Percentiles rank a stretch among this genome's conserved stretches.
These are phyloP conservation scores for Cercospora sesami DNA, from an alignment of 2,329 filamentous ascomycete species.

Conservation along the genomic window DNA sequence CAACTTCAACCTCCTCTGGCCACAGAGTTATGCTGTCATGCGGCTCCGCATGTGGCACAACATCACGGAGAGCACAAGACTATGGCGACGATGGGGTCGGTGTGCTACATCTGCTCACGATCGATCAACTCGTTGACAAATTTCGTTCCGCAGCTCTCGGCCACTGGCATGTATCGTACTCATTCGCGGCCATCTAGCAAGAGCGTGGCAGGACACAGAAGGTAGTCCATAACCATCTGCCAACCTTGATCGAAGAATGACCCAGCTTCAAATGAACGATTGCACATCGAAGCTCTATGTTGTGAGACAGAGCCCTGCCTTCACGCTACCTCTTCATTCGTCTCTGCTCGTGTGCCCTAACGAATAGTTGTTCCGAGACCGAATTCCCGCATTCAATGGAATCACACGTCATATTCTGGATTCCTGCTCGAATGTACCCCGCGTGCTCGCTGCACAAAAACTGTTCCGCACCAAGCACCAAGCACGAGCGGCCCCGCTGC, in stretches of 20 bases:
- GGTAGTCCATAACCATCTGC: neutral
- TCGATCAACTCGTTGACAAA: neutral
- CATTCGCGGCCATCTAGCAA: neutral
- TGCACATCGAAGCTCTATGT: neutral
- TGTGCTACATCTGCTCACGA: neutral
- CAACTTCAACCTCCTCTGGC: neutral
- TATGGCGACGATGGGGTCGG: neutral
- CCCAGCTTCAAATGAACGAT: neutral
- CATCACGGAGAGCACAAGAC: neutral
- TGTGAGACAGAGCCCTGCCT: neutral
- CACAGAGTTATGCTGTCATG: neutral
- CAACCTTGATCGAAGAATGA: no score
- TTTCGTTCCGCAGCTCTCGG: neutral
- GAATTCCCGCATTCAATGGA: neutral
- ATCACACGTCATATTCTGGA: neutral
- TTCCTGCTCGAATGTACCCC: neutral
- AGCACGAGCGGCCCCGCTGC: neutral
- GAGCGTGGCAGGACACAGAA: neutral
- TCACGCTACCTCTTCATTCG: neutral
- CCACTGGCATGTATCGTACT: neutral
- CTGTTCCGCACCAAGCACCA: neutral
- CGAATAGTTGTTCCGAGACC: neutral
- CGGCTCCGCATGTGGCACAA: neutral
- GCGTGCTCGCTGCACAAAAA: conserved; percentile 1
- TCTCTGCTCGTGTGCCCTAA: neutral